phyloP scores from a whole-genome alignment of 2,329 filamentous ascomycete species.

The Penicillium sp. region DNA sequence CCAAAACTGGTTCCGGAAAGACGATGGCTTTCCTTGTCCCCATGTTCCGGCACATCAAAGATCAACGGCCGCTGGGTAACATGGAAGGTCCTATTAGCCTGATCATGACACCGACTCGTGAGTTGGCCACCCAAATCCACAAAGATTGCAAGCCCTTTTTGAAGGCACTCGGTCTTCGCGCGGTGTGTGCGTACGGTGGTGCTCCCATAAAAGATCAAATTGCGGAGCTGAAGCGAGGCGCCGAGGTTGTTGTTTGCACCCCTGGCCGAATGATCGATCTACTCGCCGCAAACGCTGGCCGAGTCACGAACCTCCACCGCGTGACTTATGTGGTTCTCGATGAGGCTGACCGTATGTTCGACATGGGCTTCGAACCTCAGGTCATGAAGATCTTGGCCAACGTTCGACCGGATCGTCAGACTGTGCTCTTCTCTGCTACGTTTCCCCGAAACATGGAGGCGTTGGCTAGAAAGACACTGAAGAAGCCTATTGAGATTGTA shows the following conservation, averaged over 20 bases:
- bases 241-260: slow-evolving; percentile 93
- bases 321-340: slow-evolving; percentile 95
- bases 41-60: slow-evolving; percentile 97
- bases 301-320: slow-evolving; percentile 85
- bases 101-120: slow-evolving; percentile 92
- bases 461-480: slow-evolving; percentile 83
- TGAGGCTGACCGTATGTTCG: slow-evolving; percentile 98
- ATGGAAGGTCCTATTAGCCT: slow-evolving; percentile 86
- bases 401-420: slow-evolving; percentile 88
- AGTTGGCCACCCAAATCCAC: slow-evolving; percentile 91
- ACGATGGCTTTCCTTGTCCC: slow-evolving; percentile 93
- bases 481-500: slow-evolving; percentile 84
- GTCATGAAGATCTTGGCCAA: slow-evolving; percentile 96
- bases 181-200: slow-evolving; percentile 92
- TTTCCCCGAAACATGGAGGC: slow-evolving; percentile 93
- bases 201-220: slow-evolving; percentile 98
- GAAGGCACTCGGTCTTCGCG: slow-evolving; percentile 79
- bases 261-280: slow-evolving; percentile 96
- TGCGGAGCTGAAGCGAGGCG: slow-evolving; percentile 90
- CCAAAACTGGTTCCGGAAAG: slow-evolving; percentile 97
- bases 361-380: slow-evolving; percentile 99
- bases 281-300: slow-evolving; percentile 87
- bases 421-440: slow-evolving; percentile 93
- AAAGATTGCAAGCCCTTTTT: slow-evolving; percentile 93
- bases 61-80: slow-evolving; percentile 79